Percentiles rank a stretch among this genome's conserved stretches.
Evolutionary conservation across 192 early-diverging fungal species (phyloP).

Genomic region (Linnemannia hyalina): DNA sequence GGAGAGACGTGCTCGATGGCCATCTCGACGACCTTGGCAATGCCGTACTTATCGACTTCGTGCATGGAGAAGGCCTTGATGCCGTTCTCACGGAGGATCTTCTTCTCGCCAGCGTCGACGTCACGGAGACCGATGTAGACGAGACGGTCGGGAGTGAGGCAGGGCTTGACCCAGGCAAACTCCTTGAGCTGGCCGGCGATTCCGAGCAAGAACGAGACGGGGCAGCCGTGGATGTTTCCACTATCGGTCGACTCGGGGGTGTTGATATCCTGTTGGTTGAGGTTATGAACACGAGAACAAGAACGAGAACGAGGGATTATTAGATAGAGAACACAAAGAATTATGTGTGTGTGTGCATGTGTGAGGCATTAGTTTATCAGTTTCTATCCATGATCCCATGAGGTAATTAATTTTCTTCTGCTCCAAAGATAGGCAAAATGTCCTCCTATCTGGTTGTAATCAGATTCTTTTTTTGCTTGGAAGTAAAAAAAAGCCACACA

Average conservation of each 20-base stretch:
- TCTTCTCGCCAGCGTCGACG: constrained; percentile 91
- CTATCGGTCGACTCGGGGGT: constrained; percentile 88
- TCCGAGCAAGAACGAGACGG: constrained; percentile 90
- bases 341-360: not conserved
- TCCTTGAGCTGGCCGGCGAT: constrained; percentile 73
- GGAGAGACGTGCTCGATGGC: constrained; percentile 91
- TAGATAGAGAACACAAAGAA: not conserved
- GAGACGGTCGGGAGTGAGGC: constrained; percentile 79
- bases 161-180: constrained; percentile 87
- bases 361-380: not conserved
- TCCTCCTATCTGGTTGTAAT: not conserved
- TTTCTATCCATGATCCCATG: not conserved
- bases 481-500: not conserved
- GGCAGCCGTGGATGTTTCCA: constrained; percentile 97
- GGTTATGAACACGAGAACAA: not conserved
- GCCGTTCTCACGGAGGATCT: constrained; percentile 80
- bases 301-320: not conserved
- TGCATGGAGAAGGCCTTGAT: constrained; percentile 98
- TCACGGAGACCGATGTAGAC: constrained; percentile 98
- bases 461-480: not conserved
- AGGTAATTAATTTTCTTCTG: not conserved
- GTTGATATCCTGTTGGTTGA: constrained; percentile 82
- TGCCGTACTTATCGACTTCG: constrained; percentile 95
- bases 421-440: not conserved
- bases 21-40: constrained; percentile 93